Conservation (phyloP, 441 rosid genomes). For the Biscutella laevigata region DNA sequence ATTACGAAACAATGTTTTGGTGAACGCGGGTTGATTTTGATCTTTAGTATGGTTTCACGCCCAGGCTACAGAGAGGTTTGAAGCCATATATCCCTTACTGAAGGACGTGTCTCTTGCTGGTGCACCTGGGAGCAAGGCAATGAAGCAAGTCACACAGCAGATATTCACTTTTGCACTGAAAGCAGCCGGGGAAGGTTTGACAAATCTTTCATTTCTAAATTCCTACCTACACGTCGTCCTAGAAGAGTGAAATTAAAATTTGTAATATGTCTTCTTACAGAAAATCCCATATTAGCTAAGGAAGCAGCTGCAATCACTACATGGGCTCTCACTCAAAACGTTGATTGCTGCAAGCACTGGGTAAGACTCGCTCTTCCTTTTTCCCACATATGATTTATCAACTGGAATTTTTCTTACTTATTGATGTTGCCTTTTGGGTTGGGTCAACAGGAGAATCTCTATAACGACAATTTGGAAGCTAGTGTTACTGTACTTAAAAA, state of each 20-base stretch:
- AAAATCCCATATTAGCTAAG: conserved; percentile 46
- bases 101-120: conserved; percentile 85
- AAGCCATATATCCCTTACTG: conserved; percentile 57
- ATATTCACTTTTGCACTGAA: conserved; percentile 47
- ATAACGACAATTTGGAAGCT: conserved; percentile 56
- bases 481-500: conserved; percentile 51
- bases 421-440: background rate
- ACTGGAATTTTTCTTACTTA: conserved; percentile 5
- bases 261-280: conserved; percentile 25
- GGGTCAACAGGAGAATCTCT: conserved; percentile 55
- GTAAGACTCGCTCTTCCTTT: conserved; percentile 31
- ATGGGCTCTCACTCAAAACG: conserved; percentile 66
- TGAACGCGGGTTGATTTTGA: conserved; percentile 6
- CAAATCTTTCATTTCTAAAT: background rate
- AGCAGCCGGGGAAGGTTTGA: conserved; percentile 71
- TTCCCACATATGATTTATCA: background rate
- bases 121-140: conserved; percentile 67
- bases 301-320: conserved; percentile 60
- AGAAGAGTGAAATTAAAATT: background rate
- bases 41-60: conserved; percentile 7
- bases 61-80: conserved; percentile 90
- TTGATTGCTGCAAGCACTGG: conserved; percentile 85
- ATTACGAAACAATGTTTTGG: conserved; percentile 1
- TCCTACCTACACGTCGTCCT: background rate
- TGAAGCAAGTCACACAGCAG: conserved; percentile 71